Conservation (phyloP, 2,329 filamentous ascomycete species). For the Trichoderma sp. region DNA sequence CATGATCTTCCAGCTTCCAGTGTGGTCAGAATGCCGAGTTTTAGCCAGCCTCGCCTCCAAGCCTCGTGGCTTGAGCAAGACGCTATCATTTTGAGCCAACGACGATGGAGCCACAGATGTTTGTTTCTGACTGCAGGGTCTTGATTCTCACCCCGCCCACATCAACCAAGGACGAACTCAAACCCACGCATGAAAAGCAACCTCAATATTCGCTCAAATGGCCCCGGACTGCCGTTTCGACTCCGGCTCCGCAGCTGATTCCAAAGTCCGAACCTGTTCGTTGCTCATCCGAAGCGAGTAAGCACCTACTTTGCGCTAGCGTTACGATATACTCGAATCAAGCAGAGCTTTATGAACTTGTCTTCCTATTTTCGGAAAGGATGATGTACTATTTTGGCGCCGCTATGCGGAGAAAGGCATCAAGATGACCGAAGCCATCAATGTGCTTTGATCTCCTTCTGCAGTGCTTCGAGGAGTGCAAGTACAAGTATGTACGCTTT, state of each 20-base stretch:
- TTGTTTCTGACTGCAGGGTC: background rate
- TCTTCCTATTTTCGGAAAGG: background rate
- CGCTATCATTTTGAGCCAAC: background rate
- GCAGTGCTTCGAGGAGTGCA: background rate
- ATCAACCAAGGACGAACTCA: background rate
- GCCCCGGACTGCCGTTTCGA: background rate
- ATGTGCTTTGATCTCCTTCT: background rate
- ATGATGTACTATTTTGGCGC: background rate
- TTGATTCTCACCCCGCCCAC: background rate
- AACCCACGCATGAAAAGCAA: background rate
- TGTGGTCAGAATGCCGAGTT: background rate
- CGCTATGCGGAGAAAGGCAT: background rate
- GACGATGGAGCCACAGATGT: background rate
- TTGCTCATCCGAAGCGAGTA: conserved; percentile 7
- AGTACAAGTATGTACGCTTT: background rate
- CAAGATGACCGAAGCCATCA: background rate
- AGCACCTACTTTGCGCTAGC: conserved; percentile 12
- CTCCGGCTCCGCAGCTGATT: conserved; percentile 2
- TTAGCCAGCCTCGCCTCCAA: background rate
- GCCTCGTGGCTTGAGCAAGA: background rate
- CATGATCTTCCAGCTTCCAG: conserved; percentile 2
- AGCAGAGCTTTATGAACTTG: background rate
- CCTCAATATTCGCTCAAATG: background rate
- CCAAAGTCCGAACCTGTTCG: background rate
- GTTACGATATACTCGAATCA: background rate